These are phyloP conservation scores for Pseudogymnoascus sp. DNA, from an alignment of 2,329 filamentous ascomycete genomes.

Conservation along the genomic window DNA sequence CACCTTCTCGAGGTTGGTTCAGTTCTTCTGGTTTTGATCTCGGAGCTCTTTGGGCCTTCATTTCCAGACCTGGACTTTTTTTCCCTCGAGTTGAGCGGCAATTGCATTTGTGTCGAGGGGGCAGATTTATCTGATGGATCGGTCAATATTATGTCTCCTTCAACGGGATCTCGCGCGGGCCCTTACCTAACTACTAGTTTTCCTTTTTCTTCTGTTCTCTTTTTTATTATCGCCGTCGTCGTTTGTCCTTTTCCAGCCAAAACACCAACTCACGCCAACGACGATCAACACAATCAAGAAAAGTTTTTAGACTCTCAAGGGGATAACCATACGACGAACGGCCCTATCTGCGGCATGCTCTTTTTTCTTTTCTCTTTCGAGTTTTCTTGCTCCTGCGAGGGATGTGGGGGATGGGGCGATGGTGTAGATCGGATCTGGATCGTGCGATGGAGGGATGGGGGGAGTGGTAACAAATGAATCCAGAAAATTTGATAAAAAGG, in stretches of 20 bases:
- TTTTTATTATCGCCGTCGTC: not conserved
- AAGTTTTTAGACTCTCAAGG: not conserved
- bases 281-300: not conserved
- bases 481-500: not conserved
- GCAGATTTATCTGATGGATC: not conserved
- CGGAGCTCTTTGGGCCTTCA: not conserved
- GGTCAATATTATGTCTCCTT: not conserved
- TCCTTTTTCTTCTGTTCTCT: not conserved
- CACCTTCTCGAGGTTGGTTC: no score
- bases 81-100: not conserved
- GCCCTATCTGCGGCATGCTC: not conserved
- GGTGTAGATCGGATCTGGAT: not conserved
- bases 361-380: not conserved
- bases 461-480: not conserved
- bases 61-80: not conserved
- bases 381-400: not conserved
- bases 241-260: not conserved
- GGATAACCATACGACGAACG: not conserved
- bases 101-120: not conserved
- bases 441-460: not conserved
- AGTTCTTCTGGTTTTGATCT: constrained; percentile 1
- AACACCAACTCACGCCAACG: not conserved
- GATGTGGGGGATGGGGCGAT: not conserved
- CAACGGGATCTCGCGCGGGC: not conserved
- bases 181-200: not conserved